Evolutionary conservation across 1,139 yeast genomes (phyloP).

Genomic region (Diutina pseudorugosa): DNA sequence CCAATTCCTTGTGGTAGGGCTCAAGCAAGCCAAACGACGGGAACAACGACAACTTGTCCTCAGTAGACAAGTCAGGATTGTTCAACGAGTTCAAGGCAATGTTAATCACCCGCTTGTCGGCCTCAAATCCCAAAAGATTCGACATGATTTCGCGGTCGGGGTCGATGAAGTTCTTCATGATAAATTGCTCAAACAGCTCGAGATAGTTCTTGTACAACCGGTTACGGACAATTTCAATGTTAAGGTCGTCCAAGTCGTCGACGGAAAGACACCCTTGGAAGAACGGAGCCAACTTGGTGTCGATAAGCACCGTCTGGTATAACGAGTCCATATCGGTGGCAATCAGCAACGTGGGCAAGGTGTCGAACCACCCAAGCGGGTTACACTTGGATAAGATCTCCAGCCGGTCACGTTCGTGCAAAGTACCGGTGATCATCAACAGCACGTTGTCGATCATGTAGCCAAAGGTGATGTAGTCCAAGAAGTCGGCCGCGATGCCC

Average conservation of each 20-base stretch:
- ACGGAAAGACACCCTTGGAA: conserved; percentile 88
- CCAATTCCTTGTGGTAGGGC: conserved; percentile 63
- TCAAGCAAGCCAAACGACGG: conserved; percentile 76
- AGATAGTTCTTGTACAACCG: conserved; percentile 84
- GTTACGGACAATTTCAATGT: conserved; percentile 90
- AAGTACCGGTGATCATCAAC: conserved; percentile 90
- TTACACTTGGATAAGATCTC: conserved; percentile 87
- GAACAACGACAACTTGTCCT: conserved; percentile 57
- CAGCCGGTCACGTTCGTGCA: conserved; percentile 83
- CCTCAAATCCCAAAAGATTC: conserved; percentile 73
- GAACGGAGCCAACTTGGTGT: conserved; percentile 95
- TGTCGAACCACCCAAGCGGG: conserved; percentile 97
- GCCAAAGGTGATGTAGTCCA: conserved; percentile 88
- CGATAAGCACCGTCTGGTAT: conserved; percentile 89
- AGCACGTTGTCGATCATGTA: conserved; percentile 98
- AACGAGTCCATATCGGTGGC: conserved; percentile 90
- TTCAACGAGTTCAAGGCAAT: conserved; percentile 83
- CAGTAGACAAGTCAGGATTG: conserved; percentile 56
- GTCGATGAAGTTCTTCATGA: conserved; percentile 42
- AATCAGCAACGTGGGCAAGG: conserved; percentile 86
- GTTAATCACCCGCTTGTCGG: conserved; percentile 89
- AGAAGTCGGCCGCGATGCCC: conserved; percentile 65
- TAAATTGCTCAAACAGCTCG: conserved; percentile 72
- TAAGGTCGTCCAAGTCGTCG: conserved; percentile 88
- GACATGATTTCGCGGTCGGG: conserved; percentile 82